A percentile compares a stretch with the other conserved stretches of the same genome.
These are phyloP conservation scores for Myrica gale DNA, from an alignment of 306 rosid species.

Conservation along the genomic window DNA sequence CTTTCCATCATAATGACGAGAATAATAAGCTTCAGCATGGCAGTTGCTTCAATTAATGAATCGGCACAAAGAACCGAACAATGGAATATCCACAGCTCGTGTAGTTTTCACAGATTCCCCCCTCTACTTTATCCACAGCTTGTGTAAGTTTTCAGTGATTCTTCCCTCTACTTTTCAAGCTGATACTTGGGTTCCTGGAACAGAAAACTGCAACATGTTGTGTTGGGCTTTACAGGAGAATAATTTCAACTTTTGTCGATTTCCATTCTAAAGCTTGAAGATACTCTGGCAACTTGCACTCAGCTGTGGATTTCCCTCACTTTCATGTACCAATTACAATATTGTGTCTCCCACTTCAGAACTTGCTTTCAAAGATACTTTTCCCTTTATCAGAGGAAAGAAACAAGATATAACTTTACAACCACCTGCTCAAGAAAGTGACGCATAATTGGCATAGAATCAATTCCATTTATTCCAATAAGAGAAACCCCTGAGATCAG, in stretches of 20 bases:
- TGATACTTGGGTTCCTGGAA: not conserved
- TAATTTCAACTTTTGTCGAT: slow-evolving; percentile 26
- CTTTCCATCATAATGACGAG: not conserved
- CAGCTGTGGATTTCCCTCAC: slow-evolving; percentile 37
- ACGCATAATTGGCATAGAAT: slow-evolving; percentile 24
- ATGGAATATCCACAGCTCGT: slow-evolving; percentile 34
- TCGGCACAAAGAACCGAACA: slow-evolving; percentile 27
- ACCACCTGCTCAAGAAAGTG: slow-evolving; percentile 40
- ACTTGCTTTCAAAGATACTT: slow-evolving; percentile 32
- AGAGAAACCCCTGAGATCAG: too few species aligned
- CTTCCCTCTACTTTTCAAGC: slow-evolving; percentile 3
- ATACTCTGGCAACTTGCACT: slow-evolving; percentile 47
- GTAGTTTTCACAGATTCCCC: too few species aligned
- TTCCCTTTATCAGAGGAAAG: slow-evolving; percentile 28
- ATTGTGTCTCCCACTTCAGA: slow-evolving; percentile 38
- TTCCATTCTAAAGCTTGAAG: slow-evolving; percentile 31
- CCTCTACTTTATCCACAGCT: too few species aligned
- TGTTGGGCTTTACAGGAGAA: too few species aligned
- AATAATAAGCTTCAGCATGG: not conserved
- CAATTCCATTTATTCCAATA: slow-evolving; percentile 4
- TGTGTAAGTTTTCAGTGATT: slow-evolving; percentile 10
- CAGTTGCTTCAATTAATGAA: slow-evolving; percentile 3
- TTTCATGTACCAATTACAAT: slow-evolving; percentile 25
- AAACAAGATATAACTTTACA: slow-evolving; percentile 41
- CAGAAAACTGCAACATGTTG: slow-evolving; percentile 7